phyloP scores from a whole-genome alignment of 2,329 filamentous ascomycete genomes.

The Mycosphaerella arachidis region DNA sequence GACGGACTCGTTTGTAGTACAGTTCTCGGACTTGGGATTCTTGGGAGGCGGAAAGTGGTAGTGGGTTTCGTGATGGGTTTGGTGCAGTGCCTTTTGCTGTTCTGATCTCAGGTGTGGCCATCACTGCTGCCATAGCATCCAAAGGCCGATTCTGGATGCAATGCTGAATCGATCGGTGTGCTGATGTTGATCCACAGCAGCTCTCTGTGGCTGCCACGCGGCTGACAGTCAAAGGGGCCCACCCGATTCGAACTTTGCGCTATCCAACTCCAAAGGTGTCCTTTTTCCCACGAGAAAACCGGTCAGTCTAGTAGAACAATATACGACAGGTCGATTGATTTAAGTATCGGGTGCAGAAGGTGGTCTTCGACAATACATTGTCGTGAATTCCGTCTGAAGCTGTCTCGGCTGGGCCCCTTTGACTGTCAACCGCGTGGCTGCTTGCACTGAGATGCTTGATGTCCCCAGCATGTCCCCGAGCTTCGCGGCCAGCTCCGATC shows the following conservation, averaged over 20 bases:
- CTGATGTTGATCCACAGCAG: neutral
- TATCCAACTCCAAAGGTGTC: too few relatives aligned
- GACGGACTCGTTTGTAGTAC: slow-evolving; percentile 74
- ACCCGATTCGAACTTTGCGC: too few relatives aligned
- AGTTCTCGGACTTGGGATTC: slow-evolving; percentile 77
- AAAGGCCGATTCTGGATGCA: neutral
- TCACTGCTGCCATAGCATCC: slow-evolving; percentile 19
- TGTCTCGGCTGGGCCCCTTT: too few relatives aligned
- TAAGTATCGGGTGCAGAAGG: too few relatives aligned
- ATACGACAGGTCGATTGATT: too few relatives aligned
- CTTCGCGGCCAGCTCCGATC: slow-evolving; percentile 1
- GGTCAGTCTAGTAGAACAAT: too few relatives aligned
- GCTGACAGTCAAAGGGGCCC: too few relatives aligned
- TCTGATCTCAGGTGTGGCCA: slow-evolving; percentile 14
- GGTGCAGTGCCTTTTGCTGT: slow-evolving; percentile 11
- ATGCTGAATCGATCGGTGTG: neutral
- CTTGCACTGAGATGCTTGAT: neutral
- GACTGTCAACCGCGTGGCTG: too few relatives aligned
- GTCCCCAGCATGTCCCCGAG: neutral
- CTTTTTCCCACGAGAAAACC: too few relatives aligned
- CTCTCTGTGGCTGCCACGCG: too few relatives aligned
- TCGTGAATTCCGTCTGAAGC: too few relatives aligned
- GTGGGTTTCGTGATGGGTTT: slow-evolving; percentile 59
- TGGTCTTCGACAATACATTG: too few relatives aligned
- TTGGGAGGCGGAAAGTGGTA: slow-evolving; percentile 76